Evolutionary conservation across 2,329 filamentous ascomycete species (phyloP).

Genomic region (Fusarium sp.): DNA sequence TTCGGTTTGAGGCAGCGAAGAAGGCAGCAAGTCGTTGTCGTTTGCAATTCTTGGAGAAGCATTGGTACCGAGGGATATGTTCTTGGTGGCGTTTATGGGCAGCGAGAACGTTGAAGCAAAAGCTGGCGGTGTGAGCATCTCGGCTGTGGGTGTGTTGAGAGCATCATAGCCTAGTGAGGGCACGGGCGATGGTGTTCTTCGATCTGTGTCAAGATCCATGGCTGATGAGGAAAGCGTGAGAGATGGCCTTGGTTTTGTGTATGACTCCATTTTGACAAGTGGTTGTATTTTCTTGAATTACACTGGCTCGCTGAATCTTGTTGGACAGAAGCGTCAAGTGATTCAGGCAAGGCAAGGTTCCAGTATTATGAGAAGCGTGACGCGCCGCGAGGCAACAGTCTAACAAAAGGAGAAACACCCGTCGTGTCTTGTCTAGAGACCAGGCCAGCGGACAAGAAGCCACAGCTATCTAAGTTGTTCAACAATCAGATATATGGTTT

Average conservation of each 20-base stretch:
- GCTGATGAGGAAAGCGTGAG: conserved; percentile 28
- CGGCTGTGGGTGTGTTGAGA: conserved; percentile 25
- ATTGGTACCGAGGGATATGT: not conserved
- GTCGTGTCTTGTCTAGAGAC: not conserved
- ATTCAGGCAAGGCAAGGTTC: not conserved
- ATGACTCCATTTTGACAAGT: conserved; percentile 21
- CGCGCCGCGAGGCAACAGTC: conserved; percentile 29
- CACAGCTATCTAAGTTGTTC: not conserved
- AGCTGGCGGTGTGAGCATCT: conserved; percentile 28
- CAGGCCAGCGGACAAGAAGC: conserved; percentile 6
- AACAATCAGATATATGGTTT: conserved; percentile 12
- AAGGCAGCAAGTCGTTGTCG: conserved; percentile 15
- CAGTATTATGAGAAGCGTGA: conserved; percentile 1
- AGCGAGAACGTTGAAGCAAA: conserved; percentile 23
- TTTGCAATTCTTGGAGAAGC: conserved; percentile 2
- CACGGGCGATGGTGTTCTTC: conserved; percentile 30
- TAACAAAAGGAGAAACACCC: conserved; percentile 16
- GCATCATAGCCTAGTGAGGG: conserved; percentile 29
- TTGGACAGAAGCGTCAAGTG: not conserved
- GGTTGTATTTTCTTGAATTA: not conserved
- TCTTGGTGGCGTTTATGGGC: conserved; percentile 11
- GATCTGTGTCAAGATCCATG: conserved; percentile 26
- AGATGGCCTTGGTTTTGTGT: conserved; percentile 10
- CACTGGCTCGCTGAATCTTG: not conserved
- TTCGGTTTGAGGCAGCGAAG: conserved; percentile 9